Base-by-base conservation (phyloP, 2,329 filamentous ascomycete species). In the Verticillium dahliae region DNA sequence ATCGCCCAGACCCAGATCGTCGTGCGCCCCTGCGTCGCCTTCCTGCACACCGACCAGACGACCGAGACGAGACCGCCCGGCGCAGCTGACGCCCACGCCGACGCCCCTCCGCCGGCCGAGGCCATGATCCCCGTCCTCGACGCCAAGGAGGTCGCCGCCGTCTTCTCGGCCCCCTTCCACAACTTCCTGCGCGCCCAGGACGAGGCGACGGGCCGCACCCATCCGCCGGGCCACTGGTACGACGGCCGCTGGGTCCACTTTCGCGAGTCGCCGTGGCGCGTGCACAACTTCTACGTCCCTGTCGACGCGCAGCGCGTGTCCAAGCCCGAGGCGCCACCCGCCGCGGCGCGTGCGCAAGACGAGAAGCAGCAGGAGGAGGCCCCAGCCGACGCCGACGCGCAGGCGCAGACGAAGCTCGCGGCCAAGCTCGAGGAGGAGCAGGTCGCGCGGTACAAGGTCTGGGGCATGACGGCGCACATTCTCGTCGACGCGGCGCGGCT, bases 201-300 rank as follows among this genome's bases (percentile, higher is more conserved):
- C 72, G 81, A 90, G 65, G 74, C 79, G 2, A 73, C 68, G 61
- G 65, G 27, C 69, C 73, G 15, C 74, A 72, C 57, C 66, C 75
- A 75, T 65, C 84, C 74, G 60, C 78, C 73, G 39, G 85, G 86
- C 0, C 81, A 86, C 61, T 98, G 93, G 93, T 97, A 98, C 78
- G 82, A 89, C 62, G 94, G 94, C 9, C 78, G 76, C 35, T 97
- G 94, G 94, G 85, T 87, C 60, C 80, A 86, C 65, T 97, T 89
- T 87, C 87, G 95, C 73, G 85, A 89, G 65, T 79, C 80, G 59
- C 83, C 83, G n/a, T 98, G 93, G 94, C 78, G 82, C 67, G 82
- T 96, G 81, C 94, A 97, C 75, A 93, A 94, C 75, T 98, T 97
- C 76, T 90, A 91, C 76, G 92, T 97, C 33, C 93, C 91, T 1